Conservation (phyloP, 2,329 filamentous ascomycete genomes). For the Pseudocercospora musae region DNA sequence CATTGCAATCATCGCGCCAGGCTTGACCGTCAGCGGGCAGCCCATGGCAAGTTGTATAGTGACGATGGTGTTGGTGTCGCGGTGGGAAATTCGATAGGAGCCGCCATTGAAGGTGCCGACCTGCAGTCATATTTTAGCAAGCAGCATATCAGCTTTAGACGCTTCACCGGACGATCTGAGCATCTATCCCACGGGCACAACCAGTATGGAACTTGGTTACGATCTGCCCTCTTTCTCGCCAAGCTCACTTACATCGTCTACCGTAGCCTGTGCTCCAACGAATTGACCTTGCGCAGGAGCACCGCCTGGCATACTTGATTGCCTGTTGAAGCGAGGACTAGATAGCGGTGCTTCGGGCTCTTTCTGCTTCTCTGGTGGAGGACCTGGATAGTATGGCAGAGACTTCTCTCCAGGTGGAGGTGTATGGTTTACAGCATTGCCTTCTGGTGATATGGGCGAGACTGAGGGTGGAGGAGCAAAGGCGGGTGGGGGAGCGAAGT, state of each 20-base stretch:
- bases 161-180: neutral
- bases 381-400: constrained; percentile 37
- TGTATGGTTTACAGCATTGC: constrained; percentile 10
- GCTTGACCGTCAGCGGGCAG: constrained; percentile 76
- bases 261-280: constrained; percentile 57
- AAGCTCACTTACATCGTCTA: constrained; percentile 63
- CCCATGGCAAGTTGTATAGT: constrained; percentile 88
- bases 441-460: constrained; percentile 32
- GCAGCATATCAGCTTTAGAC: neutral
- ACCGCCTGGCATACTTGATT: constrained; percentile 35
- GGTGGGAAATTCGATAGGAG: constrained; percentile 86
- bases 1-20: constrained; percentile 94
- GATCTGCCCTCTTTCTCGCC: neutral
- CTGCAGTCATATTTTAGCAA: neutral
- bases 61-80: constrained; percentile 84
- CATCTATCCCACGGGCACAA: too few relatives aligned
- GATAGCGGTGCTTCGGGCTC: constrained; percentile 22
- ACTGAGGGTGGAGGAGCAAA: constrained; percentile 25
- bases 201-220: too few relatives aligned
- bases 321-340: constrained; percentile 30
- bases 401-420: constrained; percentile 25
- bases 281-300: constrained; percentile 56
- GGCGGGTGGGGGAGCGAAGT: constrained; percentile 31
- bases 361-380: constrained; percentile 36
- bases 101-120: constrained; percentile 92